phyloP scores from a whole-genome alignment of 2,329 filamentous ascomycete genomes.

The Pseudocercospora crystallina region DNA sequence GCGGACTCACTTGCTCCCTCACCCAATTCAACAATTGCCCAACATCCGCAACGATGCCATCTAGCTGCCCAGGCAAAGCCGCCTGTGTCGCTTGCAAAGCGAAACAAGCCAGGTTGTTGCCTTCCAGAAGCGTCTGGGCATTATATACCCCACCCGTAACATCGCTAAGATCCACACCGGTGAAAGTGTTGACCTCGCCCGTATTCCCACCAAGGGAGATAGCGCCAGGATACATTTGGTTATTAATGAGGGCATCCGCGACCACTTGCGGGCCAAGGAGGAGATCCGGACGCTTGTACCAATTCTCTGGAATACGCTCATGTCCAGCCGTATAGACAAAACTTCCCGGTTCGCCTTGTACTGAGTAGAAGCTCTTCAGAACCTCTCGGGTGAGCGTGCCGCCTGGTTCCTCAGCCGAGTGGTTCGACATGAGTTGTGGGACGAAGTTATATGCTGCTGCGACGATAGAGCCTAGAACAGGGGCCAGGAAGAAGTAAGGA shows the following conservation, averaged over 20 bases:
- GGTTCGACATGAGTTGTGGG: constrained; percentile 27
- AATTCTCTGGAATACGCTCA: constrained; percentile 42
- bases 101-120: constrained; percentile 40
- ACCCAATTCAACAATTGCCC: constrained; percentile 1
- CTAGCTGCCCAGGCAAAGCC: constrained; percentile 28
- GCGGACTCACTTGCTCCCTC: constrained; percentile 15
- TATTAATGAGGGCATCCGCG: constrained; percentile 14
- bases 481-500: constrained; percentile 34
- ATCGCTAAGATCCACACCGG: constrained; percentile 35
- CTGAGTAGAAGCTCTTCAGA: constrained; percentile 28
- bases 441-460: constrained; percentile 13
- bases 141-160: constrained; percentile 36
- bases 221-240: constrained; percentile 29
- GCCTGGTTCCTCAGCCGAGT: constrained; percentile 17
- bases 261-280: constrained; percentile 32
- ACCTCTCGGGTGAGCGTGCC: constrained; percentile 25
- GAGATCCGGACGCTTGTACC: constrained; percentile 22
- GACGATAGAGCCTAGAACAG: constrained; percentile 17
- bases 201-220: constrained; percentile 37
- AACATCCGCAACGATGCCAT: constrained; percentile 4
- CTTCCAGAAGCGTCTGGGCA: constrained; percentile 21
- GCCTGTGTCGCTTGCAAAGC: constrained; percentile 27
- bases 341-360: constrained; percentile 23
- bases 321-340: constrained; percentile 23
- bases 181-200: constrained; percentile 35